Conservation (phyloP, 2,329 filamentous ascomycete species). For the Fusarium sp. region DNA sequence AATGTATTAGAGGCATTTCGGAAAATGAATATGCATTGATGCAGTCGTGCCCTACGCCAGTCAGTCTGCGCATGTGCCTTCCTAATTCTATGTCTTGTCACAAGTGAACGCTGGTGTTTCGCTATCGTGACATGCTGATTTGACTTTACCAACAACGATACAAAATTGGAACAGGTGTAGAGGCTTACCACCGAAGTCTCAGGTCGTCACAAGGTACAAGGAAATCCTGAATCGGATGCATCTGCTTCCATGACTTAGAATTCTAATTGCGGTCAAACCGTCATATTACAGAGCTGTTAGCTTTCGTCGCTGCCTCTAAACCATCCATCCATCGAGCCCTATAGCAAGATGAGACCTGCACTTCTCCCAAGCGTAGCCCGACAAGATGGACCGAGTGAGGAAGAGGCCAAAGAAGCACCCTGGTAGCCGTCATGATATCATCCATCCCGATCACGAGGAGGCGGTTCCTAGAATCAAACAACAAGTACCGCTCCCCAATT, state of each 20-base stretch:
- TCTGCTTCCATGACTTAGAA: conserved; percentile 16
- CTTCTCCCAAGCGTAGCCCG: conserved; percentile 46
- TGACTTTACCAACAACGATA: no score
- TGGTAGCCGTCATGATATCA: conserved; percentile 19
- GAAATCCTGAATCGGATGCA: not conserved
- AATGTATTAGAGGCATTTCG: conserved; percentile 58
- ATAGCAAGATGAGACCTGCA: conserved; percentile 52
- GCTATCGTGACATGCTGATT: not conserved
- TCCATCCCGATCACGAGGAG: conserved; percentile 28
- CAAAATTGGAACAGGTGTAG: no score
- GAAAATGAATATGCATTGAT: conserved; percentile 54
- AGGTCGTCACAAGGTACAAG: not conserved
- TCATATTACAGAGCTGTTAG: conserved; percentile 39
- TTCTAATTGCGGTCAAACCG: conserved; percentile 23
- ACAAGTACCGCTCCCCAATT: conserved; percentile 18
- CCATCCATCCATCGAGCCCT: conserved; percentile 22
- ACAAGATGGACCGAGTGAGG: conserved; percentile 5
- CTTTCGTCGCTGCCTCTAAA: conserved; percentile 20
- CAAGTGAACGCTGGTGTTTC: not conserved
- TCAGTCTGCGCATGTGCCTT: conserved; percentile 21
- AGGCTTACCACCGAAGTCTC: no score
- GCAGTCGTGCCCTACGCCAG: conserved; percentile 46
- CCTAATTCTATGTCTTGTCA: conserved; percentile 2
- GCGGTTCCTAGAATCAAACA: conserved; percentile 21
- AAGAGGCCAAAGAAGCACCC: conserved; percentile 27